Evolutionary conservation across 768 basidiomycete species (phyloP), one percentile per base, ranked within the genome.

Genomic region (Termitomyces heimii): DNA sequence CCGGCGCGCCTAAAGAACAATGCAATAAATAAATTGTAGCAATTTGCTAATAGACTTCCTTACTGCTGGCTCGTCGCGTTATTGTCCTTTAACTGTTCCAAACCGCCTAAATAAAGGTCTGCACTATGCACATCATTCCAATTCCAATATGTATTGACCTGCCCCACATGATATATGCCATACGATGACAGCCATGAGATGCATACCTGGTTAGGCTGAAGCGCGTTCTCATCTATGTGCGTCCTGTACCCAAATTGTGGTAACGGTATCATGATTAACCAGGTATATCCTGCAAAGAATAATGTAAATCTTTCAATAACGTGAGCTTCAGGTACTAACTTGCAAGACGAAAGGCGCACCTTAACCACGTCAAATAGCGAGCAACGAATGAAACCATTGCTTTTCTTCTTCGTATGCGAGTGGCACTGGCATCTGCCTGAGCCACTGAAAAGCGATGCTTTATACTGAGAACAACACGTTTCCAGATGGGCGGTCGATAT

Each of bases 161-260:
- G 54, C 20, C 24, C 37, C 20, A 14, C 26, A 45, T 53, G 20
- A 37, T 40, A 10, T 2, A 28, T 37, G 7, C 26, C 56, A 35
- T 9, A 31, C 54, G 35, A 48, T 18, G 48, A 16, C 28, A 10
- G 22, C 32, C 35, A 49, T 50, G n/a, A 46, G 2, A 37, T 53
- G 53, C 64, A 49, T 63, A 95, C 95, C 76, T 96, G 94, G 5
- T 82, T 87, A 10, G 97, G 95, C 65, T 95, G 92, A 20, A 99
- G 72, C 1, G 97, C 96, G 69, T 98, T 97, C 74, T 99, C 97
- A 68, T 96, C 94, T 50, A 96, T 88, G 67, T 93, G 96, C 9
- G 85, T 90, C 9, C 74, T 69, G 60, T 83, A 79, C 18, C 84
- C 85, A 5, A 95, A 76, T 1, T 73, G 73, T 5, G 83, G 75